phyloP scores from a whole-genome alignment of 2,329 filamentous ascomycete species.

The Iodosphaeria phyllophila region DNA sequence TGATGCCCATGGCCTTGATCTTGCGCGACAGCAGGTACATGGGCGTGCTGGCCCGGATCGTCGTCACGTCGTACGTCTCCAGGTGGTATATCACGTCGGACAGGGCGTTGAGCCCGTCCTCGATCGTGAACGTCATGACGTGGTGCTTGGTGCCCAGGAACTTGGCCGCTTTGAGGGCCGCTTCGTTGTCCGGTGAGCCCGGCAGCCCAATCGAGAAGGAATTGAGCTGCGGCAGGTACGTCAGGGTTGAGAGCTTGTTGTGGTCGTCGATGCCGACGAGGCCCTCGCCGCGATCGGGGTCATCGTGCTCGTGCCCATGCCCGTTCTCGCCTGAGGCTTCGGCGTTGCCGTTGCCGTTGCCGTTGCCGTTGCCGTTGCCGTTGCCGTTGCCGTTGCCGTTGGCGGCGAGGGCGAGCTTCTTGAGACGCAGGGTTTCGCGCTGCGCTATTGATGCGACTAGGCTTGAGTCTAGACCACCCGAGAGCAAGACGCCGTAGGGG shows the following conservation, averaged over 20 bases:
- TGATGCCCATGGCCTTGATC: slow-evolving; percentile 98
- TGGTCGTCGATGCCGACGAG: slow-evolving; percentile 91
- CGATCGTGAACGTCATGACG: slow-evolving; percentile 93
- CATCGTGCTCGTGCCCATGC: slow-evolving; percentile 23
- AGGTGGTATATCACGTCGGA: slow-evolving; percentile 97
- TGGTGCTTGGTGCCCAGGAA: slow-evolving; percentile 97
- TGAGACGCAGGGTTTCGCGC: slow-evolving; percentile 68
- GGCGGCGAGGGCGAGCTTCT: slow-evolving; percentile 38
- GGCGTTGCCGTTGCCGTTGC: no score
- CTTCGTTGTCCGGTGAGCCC: slow-evolving; percentile 78
- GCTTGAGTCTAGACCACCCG: slow-evolving; percentile 88
- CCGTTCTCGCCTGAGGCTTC: no score
- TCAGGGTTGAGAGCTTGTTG: slow-evolving; percentile 74
- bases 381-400: slow-evolving; percentile 19
- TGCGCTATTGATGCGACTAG: slow-evolving; percentile 90
- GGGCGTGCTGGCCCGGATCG: slow-evolving; percentile 91
- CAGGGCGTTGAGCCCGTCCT: slow-evolving; percentile 90
- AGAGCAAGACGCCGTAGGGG: slow-evolving; percentile 88
- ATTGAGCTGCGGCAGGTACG: slow-evolving; percentile 86
- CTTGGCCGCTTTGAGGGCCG: slow-evolving; percentile 81
- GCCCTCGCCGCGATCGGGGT: slow-evolving; percentile 44
- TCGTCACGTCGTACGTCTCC: slow-evolving; percentile 95
- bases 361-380: no score
- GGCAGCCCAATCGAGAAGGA: slow-evolving; percentile 97
- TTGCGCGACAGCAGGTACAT: slow-evolving; percentile 97